Percentiles rank a stretch among this genome's conserved stretches.
Evolutionary conservation across 202 grass and related monocot genomes (phyloP).

Genomic region (Schoenoplectus tabernaemontani): DNA sequence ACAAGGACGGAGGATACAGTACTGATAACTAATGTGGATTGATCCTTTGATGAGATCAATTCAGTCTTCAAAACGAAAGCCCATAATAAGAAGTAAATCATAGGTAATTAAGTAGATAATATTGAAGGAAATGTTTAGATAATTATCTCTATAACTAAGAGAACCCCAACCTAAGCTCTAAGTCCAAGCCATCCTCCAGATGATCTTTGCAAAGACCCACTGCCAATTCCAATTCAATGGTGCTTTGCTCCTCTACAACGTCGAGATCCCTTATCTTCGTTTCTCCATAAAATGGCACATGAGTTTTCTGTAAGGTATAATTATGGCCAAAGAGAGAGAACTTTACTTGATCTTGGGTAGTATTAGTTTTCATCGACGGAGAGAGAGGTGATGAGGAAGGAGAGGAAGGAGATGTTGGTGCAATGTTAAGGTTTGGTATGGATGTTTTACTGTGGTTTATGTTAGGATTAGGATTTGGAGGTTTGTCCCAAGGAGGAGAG

Average conservation of each 20-base stretch:
- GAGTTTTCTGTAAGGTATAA: constrained; percentile 18
- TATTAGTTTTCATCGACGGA: background rate
- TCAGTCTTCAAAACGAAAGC: background rate
- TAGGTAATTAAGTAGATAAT: background rate
- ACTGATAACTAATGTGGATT: background rate
- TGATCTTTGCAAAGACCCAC: constrained; percentile 14
- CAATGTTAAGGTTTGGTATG: constrained; percentile 45
- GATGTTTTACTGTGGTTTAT: constrained; percentile 8
- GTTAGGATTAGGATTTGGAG: constrained; percentile 13
- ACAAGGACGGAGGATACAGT: background rate
- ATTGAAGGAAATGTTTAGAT: background rate
- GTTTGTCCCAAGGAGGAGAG: constrained; percentile 24
- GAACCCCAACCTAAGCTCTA: constrained; percentile 81
- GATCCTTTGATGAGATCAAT: background rate
- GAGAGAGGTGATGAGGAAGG: background rate
- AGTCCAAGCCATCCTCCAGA: constrained; percentile 37
- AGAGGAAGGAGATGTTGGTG: constrained; percentile 17
- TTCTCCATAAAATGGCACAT: background rate
- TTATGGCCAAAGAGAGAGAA: background rate
- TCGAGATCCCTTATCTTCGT: background rate
- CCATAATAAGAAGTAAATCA: background rate
- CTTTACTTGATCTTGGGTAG: background rate
- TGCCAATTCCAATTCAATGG: constrained; percentile 35
- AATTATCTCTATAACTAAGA: constrained; percentile 18
- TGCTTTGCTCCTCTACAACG: constrained; percentile 5